These are phyloP conservation scores for Pseudevernia furfuracea DNA, from an alignment of 495 filamentous ascomycete genomes.

Conservation along the genomic window DNA sequence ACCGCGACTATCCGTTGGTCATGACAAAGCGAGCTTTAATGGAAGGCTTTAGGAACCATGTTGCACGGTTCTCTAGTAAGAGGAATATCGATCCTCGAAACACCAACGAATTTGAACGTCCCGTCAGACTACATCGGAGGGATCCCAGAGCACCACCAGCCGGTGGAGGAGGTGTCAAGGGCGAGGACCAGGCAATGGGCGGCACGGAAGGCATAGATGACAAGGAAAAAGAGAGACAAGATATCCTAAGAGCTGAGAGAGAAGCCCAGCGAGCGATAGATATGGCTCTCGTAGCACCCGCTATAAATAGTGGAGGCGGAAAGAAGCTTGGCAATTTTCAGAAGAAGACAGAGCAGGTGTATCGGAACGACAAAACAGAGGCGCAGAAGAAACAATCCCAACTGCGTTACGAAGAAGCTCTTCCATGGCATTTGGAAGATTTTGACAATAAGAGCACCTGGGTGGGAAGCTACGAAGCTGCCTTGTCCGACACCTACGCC, in stretches of 20 bases:
- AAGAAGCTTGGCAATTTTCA: constrained; percentile 54
- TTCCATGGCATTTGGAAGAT: constrained; percentile 96
- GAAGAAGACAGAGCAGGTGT: constrained; percentile 59
- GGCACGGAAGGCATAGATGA: constrained; percentile 46
- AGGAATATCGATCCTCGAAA: constrained; percentile 63
- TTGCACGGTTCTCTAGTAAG: constrained; percentile 66
- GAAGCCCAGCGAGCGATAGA: constrained; percentile 77
- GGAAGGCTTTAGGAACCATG: constrained; percentile 76
- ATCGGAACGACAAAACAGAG: constrained; percentile 74
- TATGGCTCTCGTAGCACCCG: constrained; percentile 79
- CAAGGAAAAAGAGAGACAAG: constrained; percentile 63
- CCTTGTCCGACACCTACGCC: constrained; percentile 68
- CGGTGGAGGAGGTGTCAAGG: constrained; percentile 41
- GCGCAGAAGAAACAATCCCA: constrained; percentile 70
- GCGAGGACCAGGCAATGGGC: constrained; percentile 40
- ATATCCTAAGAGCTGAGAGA: constrained; percentile 62
- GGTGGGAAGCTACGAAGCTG: constrained; percentile 83
- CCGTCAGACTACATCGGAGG: constrained; percentile 79
- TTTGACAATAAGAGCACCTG: constrained; percentile 89
- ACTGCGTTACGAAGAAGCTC: constrained; percentile 85
- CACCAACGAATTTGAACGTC: constrained; percentile 74
- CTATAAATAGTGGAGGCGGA: constrained; percentile 44
- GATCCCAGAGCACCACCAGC: constrained; percentile 66
- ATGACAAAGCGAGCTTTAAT: constrained; percentile 73
- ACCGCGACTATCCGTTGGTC: constrained; percentile 61